Evolutionary conservation across 2,329 filamentous ascomycete species (phyloP).

Genomic region (Blumeriella jaapii): DNA sequence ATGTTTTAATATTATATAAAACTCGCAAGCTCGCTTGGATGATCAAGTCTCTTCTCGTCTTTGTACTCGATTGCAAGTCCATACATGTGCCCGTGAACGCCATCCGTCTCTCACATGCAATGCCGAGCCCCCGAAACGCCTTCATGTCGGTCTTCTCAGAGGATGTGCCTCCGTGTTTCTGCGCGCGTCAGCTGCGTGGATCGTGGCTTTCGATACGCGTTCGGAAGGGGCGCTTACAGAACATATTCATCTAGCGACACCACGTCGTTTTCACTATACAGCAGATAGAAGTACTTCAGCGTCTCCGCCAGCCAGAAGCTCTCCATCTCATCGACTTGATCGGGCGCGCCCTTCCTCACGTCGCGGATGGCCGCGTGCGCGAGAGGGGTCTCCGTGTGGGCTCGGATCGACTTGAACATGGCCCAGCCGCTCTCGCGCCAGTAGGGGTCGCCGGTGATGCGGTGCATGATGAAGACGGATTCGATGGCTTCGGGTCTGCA

Average conservation of each 20-base stretch:
- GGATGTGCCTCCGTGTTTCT: slow-evolving; percentile 9
- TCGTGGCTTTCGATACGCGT: not conserved
- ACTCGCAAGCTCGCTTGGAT: too few relatives aligned
- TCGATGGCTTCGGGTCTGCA: slow-evolving; percentile 53
- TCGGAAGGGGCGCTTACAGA: slow-evolving; percentile 18
- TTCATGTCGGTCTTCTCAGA: slow-evolving; percentile 3
- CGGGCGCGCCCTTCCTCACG: slow-evolving; percentile 24
- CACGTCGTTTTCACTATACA: slow-evolving; percentile 35
- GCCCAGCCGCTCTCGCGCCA: slow-evolving; percentile 35
- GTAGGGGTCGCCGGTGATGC: slow-evolving; percentile 23
- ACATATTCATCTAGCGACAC: slow-evolving; percentile 53
- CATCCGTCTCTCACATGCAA: too few relatives aligned
- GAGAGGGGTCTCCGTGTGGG: slow-evolving; percentile 31
- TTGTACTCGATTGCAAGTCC: too few relatives aligned
- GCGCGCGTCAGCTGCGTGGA: not conserved
- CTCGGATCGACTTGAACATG: slow-evolving; percentile 37
- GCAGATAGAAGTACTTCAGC: slow-evolving; percentile 52
- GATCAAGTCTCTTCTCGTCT: too few relatives aligned
- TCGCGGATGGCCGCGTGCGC: slow-evolving; percentile 34
- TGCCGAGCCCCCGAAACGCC: too few relatives aligned
- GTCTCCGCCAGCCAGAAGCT: slow-evolving; percentile 54
- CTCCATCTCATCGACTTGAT: slow-evolving; percentile 44
- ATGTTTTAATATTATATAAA: too few relatives aligned
- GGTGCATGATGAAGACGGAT: slow-evolving; percentile 50
- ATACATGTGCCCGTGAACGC: too few relatives aligned